Conservation (phyloP, 305 asterid genomes). For the Fraxinus platypoda region DNA sequence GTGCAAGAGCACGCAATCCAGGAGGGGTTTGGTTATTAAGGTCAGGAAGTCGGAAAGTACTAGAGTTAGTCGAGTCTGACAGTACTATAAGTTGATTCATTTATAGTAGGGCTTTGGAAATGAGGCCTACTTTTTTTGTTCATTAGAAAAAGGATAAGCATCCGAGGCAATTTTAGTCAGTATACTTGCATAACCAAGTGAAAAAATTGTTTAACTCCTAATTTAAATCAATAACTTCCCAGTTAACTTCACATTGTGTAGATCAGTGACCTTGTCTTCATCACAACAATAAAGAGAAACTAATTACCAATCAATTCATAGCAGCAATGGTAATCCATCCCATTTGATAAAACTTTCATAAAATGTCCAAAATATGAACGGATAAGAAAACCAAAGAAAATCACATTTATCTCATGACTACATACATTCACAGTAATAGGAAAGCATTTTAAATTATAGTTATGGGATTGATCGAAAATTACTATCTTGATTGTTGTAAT, state of each 20-base stretch:
- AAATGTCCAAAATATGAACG: neutral
- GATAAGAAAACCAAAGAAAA: neutral
- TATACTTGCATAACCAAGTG: neutral
- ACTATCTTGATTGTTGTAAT: neutral
- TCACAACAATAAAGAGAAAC: neutral
- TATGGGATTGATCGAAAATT: neutral
- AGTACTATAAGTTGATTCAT: too few species aligned
- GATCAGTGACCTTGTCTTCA: neutral
- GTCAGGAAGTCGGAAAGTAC: too few species aligned
- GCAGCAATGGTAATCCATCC: neutral
- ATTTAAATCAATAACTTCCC: neutral
- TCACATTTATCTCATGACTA: neutral
- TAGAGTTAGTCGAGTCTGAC: too few species aligned
- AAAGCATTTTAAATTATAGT: neutral
- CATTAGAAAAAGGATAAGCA: neutral
- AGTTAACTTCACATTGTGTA: neutral
- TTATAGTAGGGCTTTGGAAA: neutral
- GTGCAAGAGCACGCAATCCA: too few species aligned
- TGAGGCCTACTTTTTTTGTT: neutral
- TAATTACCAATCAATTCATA: neutral
- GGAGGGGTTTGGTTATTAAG: too few species aligned
- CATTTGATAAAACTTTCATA: neutral
- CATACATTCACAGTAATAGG: neutral
- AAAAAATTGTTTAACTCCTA: neutral
- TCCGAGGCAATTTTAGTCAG: neutral